These are phyloP conservation scores for Fusarium pseudograminearum DNA, from an alignment of 2,329 filamentous ascomycete genomes.

Conservation along the genomic window DNA sequence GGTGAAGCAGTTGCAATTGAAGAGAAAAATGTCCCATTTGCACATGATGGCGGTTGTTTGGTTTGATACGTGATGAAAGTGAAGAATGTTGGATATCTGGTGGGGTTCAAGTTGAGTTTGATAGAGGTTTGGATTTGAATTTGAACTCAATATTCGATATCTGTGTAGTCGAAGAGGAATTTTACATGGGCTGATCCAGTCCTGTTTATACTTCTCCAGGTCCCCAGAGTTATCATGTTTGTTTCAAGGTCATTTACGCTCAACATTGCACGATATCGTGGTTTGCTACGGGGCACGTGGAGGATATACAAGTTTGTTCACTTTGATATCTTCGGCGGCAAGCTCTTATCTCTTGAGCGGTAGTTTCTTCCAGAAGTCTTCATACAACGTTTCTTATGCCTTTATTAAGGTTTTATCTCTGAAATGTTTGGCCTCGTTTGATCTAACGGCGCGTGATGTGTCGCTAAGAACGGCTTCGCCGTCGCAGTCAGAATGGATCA, in stretches of 20 bases:
- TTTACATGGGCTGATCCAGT: no score
- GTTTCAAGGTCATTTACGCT: not conserved
- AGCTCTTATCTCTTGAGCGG: not conserved
- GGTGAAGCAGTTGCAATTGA: conserved; percentile 21
- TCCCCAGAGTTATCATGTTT: not conserved
- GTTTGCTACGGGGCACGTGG: conserved; percentile 10
- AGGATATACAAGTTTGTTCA: conserved; percentile 3
- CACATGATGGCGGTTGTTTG: conserved; percentile 17
- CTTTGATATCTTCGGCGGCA: not conserved
- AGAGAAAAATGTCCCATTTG: conserved; percentile 34
- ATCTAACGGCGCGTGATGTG: not conserved
- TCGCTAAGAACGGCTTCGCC: rapidly evolving
- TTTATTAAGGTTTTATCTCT: not conserved
- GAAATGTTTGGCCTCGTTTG: not conserved
- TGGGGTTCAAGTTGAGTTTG: not conserved
- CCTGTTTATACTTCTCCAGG: not conserved
- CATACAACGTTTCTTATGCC: not conserved
- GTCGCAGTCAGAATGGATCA: not conserved
- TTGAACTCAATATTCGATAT: not conserved
- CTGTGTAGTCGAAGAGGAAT: not conserved
- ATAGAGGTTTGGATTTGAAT: not conserved
- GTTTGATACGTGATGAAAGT: not conserved
- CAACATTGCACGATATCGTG: not conserved
- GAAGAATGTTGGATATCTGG: not conserved
- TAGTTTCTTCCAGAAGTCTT: not conserved